These are phyloP conservation scores for Cyberlindnera japonica DNA, from an alignment of 805 yeast genomes.

Conservation along the genomic window DNA sequence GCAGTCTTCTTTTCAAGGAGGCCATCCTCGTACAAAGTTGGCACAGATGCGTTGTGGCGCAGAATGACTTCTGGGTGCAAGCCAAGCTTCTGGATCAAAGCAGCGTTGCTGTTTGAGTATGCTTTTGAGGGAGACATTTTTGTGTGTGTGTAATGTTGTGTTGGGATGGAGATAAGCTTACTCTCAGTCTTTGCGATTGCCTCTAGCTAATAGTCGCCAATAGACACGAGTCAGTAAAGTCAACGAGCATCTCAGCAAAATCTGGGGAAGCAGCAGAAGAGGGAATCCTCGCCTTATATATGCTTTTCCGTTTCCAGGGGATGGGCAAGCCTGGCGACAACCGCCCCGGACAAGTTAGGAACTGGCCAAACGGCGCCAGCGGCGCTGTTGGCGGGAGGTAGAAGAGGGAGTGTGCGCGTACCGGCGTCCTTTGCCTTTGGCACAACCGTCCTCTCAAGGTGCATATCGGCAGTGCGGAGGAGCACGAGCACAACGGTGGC, in stretches of 20 bases:
- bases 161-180: constrained; percentile 1
- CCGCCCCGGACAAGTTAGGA: constrained; percentile 14
- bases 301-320: constrained; percentile 1
- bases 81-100: constrained; percentile 33
- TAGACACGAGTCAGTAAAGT: constrained; percentile 3
- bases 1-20: constrained; percentile 86
- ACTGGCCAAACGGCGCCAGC: constrained; percentile 10
- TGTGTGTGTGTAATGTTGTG: constrained; percentile 1
- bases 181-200: background rate
- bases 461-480: background rate
- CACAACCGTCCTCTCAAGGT: background rate
- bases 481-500: background rate
- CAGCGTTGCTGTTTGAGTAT: constrained; percentile 19
- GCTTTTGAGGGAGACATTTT: constrained; percentile 28
- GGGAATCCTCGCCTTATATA: constrained; percentile 7
- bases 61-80: constrained; percentile 60
- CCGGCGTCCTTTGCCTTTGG: background rate
- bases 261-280: constrained; percentile 1
- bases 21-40: constrained; percentile 93
- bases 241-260: constrained; percentile 4
- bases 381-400: background rate
- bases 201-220: background rate
- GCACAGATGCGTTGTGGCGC: constrained; percentile 91
- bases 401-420: constrained; percentile 1
- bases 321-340: no score